phyloP scores from a whole-genome alignment of 2,329 filamentous ascomycete genomes.

The Colletotrichum liriopes region DNA sequence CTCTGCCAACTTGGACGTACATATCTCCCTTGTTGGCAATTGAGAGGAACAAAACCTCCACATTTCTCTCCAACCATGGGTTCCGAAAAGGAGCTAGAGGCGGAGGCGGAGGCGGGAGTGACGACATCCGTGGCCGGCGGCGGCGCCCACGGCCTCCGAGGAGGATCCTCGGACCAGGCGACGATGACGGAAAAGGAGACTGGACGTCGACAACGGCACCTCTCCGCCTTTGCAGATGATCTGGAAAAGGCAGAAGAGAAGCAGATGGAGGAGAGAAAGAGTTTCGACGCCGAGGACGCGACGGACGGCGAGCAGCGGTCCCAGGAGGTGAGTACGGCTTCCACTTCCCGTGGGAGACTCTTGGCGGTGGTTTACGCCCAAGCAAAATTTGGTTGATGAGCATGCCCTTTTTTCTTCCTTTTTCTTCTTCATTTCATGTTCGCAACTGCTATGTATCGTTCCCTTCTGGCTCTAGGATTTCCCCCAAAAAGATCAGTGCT shows the following conservation, averaged over 20 bases:
- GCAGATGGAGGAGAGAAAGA: constrained; percentile 37
- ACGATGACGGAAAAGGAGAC: constrained; percentile 33
- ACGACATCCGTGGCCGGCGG: constrained; percentile 8
- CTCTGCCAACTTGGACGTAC: not conserved
- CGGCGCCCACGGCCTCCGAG: constrained; percentile 35
- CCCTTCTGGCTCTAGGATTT: not conserved
- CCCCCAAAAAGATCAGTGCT: not conserved
- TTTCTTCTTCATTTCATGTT: no score
- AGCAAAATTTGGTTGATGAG: not conserved
- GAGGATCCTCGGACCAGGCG: constrained; percentile 15
- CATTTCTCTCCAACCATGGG: constrained; percentile 10
- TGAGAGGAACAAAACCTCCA: not conserved
- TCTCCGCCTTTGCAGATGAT: constrained; percentile 14
- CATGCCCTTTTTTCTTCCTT: not conserved
- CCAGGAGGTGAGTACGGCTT: constrained; percentile 21
- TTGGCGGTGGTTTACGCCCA: not conserved
- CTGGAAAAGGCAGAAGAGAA: constrained; percentile 18
- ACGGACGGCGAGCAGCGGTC: constrained; percentile 40
- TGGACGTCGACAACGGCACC: not conserved
- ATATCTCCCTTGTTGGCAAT: not conserved
- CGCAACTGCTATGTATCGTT: no score
- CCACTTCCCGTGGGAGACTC: not conserved
- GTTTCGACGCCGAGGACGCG: constrained; percentile 35
- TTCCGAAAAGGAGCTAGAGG: constrained; percentile 31
- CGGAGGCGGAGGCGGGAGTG: constrained; percentile 11